Percentiles rank a stretch among this genome's conserved stretches.
Evolutionary conservation across 495 filamentous ascomycete species (phyloP).

Genomic region (Penicillium paradoxum): DNA sequence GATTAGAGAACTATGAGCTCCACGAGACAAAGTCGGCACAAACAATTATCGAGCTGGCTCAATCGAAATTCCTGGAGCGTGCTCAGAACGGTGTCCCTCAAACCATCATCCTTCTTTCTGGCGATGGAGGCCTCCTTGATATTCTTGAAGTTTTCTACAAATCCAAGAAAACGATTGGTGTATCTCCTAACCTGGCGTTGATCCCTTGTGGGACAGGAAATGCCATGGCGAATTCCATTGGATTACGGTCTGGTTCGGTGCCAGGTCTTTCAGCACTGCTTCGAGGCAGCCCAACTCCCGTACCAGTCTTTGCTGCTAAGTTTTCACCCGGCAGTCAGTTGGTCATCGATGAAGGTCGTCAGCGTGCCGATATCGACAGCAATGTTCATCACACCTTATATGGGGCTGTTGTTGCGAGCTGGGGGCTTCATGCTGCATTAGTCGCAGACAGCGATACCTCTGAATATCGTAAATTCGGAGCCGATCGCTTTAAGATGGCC

Average conservation of each 20-base stretch:
- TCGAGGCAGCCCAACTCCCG: slow-evolving; percentile 44
- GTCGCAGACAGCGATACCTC: slow-evolving; percentile 84
- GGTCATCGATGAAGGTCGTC: slow-evolving; percentile 35
- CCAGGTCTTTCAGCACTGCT: slow-evolving; percentile 38
- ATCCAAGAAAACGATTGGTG: slow-evolving; percentile 5
- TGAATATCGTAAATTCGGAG: slow-evolving; percentile 68
- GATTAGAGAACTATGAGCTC: slow-evolving; percentile 40
- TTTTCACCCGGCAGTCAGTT: slow-evolving; percentile 62
- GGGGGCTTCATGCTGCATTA: slow-evolving; percentile 80
- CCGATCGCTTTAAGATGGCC: slow-evolving; percentile 75
- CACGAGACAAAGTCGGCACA: slow-evolving; percentile 53
- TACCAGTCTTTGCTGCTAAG: slow-evolving; percentile 49
- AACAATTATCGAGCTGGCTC: slow-evolving; percentile 59
- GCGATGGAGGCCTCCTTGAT: slow-evolving; percentile 81
- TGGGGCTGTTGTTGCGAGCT: slow-evolving; percentile 80
- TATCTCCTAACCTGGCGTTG: slow-evolving; percentile 54
- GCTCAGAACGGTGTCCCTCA: slow-evolving; percentile 45
- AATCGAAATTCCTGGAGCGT: slow-evolving; percentile 37
- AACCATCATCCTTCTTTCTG: slow-evolving; percentile 72
- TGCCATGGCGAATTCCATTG: slow-evolving; percentile 70
- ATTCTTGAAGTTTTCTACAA: slow-evolving; percentile 60
- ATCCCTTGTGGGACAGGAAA: slow-evolving; percentile 85
- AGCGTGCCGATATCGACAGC: slow-evolving; percentile 16
- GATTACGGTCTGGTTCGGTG: slow-evolving; percentile 26
- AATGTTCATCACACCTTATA: slow-evolving; percentile 41